Base-by-base conservation (phyloP, 352 stramenopile genomes). In the Phytophthora hybrid region DNA sequence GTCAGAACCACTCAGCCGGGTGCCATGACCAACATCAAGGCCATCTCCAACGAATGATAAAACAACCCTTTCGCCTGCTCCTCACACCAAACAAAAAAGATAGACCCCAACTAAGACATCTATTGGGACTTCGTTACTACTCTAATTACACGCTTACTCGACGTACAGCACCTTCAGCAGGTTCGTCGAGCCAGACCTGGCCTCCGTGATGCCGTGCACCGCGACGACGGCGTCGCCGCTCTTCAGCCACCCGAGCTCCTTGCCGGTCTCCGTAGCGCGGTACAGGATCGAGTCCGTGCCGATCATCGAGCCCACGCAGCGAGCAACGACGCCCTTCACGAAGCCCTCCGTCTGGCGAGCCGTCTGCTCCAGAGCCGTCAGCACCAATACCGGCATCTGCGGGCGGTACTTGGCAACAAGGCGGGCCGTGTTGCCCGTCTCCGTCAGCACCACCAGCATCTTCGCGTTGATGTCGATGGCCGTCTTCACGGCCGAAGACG, bases 401-500 rank as follows among this genome's bases (percentile, higher is more conserved):
- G 93, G 93, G 52, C 93, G 85, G 88, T 98, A 99, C 82, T 99
- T 99, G 69, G 96, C 85, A 52, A 99, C 90, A 64, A 98, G 76
- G 41, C 93, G 89, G 10, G 97, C 94, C 19, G 95, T 99, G 53
- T 77, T 93, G 59, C 97, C 97, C 37, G 85, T 97, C 81, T 99
- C 94, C 16, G 95, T 98, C 64, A 98, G 90, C 44, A 99, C 97
- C 64, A 99, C 92, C 59, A 99, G 98, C 68, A 96, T 93, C 82
- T 97, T 98, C 60, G 97, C 97, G 51, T 90, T 81, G 52, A 98
- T 93, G 79, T 99, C 97, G 77, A 98, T 97, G 31, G 97, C 93
- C 41, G 97, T 99, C 85, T 99, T 99, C 53, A 99, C 96, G 60
- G 97, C 97, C 23, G 97, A 99, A 32, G 90, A 98, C 23, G 94